Percentiles rank a stretch among this genome's conserved stretches.
phyloP scores from a whole-genome alignment of 768 basidiomycete genomes.

The Leccinellum rugosiceps region DNA sequence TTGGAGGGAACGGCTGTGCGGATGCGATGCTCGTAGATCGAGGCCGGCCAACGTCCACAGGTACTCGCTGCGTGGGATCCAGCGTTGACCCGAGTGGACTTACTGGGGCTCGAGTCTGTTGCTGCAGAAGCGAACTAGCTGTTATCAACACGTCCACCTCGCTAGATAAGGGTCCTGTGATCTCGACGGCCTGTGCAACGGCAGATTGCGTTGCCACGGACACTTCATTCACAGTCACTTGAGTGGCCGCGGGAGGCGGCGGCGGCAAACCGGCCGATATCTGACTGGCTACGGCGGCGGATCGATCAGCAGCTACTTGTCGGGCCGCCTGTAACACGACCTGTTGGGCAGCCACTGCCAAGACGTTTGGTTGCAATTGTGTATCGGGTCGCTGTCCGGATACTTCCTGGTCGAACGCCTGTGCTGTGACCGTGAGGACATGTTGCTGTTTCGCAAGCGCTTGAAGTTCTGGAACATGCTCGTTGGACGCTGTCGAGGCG shows the following conservation, averaged over 20 bases:
- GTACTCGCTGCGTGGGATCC: constrained; percentile 26
- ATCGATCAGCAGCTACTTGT: constrained; percentile 52
- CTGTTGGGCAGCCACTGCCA: constrained; percentile 76
- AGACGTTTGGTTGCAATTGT: constrained; percentile 46
- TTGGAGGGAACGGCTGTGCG: constrained; percentile 24
- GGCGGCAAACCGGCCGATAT: constrained; percentile 40
- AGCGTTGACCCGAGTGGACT: constrained; percentile 23
- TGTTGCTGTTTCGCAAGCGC: constrained; percentile 80
- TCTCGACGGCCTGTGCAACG: constrained; percentile 79
- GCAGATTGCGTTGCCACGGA: constrained; percentile 68
- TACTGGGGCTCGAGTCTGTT: constrained; percentile 36
- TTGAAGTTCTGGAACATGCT: constrained; percentile 49
- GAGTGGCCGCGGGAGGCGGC: constrained; percentile 29
- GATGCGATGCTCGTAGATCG: constrained; percentile 35
- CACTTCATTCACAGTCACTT: constrained; percentile 55
- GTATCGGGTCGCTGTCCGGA: constrained; percentile 49
- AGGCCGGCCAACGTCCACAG: constrained; percentile 32
- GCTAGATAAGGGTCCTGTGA: constrained; percentile 66
- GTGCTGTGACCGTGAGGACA: constrained; percentile 66
- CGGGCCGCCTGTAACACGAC: constrained; percentile 77
- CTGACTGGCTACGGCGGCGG: constrained; percentile 40
- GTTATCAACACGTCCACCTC: constrained; percentile 82
- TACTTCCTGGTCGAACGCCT: constrained; percentile 72
- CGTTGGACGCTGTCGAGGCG: constrained; percentile 46
- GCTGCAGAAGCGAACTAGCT: constrained; percentile 51